These are phyloP conservation scores for Starmerella kuoi DNA, from an alignment of 805 yeast species.

Conservation along the genomic window DNA sequence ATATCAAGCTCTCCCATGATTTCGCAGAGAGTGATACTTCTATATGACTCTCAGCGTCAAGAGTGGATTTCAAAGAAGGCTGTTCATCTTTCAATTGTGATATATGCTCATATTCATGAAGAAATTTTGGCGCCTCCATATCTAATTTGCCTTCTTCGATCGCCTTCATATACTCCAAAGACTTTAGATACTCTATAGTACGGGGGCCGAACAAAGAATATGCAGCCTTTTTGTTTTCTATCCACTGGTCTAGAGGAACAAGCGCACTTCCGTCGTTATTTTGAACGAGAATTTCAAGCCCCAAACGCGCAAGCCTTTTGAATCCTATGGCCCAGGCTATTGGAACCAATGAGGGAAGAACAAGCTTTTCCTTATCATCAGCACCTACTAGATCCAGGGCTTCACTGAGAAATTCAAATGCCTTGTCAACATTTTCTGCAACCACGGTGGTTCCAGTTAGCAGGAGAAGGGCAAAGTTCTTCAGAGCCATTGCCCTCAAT, in stretches of 20 bases:
- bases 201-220: slow-evolving; percentile 16
- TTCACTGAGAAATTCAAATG: slow-evolving; percentile 11
- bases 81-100: neutral
- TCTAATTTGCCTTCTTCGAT: neutral
- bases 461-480: slow-evolving; percentile 70
- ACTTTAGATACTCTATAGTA: slow-evolving; percentile 10
- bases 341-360: slow-evolving; percentile 13
- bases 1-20: slow-evolving; percentile 10
- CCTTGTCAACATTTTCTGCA: slow-evolving; percentile 3
- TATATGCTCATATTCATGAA: neutral
- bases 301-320: slow-evolving; percentile 17
- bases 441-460: slow-evolving; percentile 29
- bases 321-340: slow-evolving; percentile 16
- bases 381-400: slow-evolving; percentile 19
- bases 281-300: slow-evolving; percentile 19
- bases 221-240: neutral
- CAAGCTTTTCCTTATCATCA: slow-evolving; percentile 15
- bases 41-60: slow-evolving; percentile 1
- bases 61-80: neutral
- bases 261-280: slow-evolving; percentile 16
- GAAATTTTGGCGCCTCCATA: slow-evolving; percentile 4
- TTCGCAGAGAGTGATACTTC: slow-evolving; percentile 5
- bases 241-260: slow-evolving; percentile 12
- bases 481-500: slow-evolving; percentile 60
- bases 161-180: slow-evolving; percentile 11